Base-by-base conservation (phyloP, 2,329 filamentous ascomycete genomes). In the Monilinia vaccinii-corymbosi region DNA sequence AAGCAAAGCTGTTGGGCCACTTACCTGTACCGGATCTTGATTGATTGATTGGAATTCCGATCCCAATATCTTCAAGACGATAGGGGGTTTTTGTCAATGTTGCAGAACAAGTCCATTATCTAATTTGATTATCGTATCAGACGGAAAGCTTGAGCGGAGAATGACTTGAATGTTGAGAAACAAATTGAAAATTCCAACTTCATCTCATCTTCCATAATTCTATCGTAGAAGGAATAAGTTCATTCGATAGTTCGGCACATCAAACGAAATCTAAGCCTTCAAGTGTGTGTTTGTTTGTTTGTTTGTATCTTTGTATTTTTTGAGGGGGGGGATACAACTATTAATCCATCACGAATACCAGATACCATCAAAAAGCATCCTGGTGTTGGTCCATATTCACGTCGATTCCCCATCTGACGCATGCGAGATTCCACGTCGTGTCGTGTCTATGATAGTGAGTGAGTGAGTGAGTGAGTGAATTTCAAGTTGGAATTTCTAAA, bases 1-100 rank as follows among this genome's bases (percentile, higher is more conserved):
- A 79, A 67, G 82, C 92, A 73, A 88, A 85, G 76, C 78, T 94
- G 61, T 81, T 89, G 47, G 83, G 91, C 69, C 88, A 89, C 60
- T 72, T 92, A 68, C 88, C 88, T 0, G 83, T 93, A 45, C 88
- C 88, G 4, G 87, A 91, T 66, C 60, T 81, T 47, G 79, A 81
- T 65, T 78, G 21, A 47, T 38, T 10, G 6, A 14, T 49, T 21
- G 4, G 23, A 25, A 6, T 23, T 45, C 10, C 13, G 21, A 45
- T 45, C 6, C 13, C 10, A 6, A 13, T 11, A 16, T 45, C 18
- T 45, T 14, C 25, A 10, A 14, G 42, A 25, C 13, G 21, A 45
- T 2, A 25, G 13, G 5, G 23, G 4, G 3, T 3, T 45, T 25
- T 13, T n/a, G n/a, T n/a, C 11, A 25, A 23, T 5, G 2, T 45